These are phyloP conservation scores for Boletellus ananas DNA, from an alignment of 768 basidiomycete species.

Conservation along the genomic window DNA sequence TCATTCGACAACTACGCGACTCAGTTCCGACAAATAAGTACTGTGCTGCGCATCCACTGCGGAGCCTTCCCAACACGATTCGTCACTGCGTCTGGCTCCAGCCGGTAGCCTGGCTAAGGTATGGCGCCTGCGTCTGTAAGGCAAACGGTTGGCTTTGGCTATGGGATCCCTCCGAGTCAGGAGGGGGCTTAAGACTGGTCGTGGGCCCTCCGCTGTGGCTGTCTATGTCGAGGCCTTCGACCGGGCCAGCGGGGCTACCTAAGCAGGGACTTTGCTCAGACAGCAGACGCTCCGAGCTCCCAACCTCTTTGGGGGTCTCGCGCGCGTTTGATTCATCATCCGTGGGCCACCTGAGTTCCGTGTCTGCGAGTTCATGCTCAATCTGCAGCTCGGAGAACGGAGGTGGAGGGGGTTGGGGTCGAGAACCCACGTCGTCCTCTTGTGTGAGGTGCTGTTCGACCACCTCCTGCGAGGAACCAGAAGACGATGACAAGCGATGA, in stretches of 20 bases:
- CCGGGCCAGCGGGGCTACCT: slow-evolving; percentile 1
- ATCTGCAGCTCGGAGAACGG: not conserved
- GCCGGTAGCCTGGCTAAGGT: slow-evolving; percentile 39
- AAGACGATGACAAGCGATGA: slow-evolving; percentile 23
- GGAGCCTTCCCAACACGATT: not conserved
- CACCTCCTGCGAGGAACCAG: slow-evolving; percentile 37
- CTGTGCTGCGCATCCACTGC: not conserved
- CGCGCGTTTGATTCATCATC: slow-evolving; percentile 17
- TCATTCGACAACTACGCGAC: slow-evolving; percentile 3
- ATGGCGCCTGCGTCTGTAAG: slow-evolving; percentile 54
- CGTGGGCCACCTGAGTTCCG: slow-evolving; percentile 28
- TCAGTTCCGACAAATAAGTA: not conserved
- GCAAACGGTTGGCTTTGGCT: slow-evolving; percentile 30
- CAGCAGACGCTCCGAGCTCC: not conserved
- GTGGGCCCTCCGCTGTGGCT: not conserved
- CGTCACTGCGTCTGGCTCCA: slow-evolving; percentile 31
- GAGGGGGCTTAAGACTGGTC: not conserved
- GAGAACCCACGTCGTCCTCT: slow-evolving; percentile 21
- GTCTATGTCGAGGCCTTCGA: slow-evolving; percentile 9
- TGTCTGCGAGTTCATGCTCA: slow-evolving; percentile 9
- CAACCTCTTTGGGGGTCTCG: not conserved
- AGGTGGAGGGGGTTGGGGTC: not conserved
- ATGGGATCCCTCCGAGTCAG: slow-evolving; percentile 16
- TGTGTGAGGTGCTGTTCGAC: slow-evolving; percentile 52
- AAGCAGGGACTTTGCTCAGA: not conserved